Evolutionary conservation across 225 moss, liverwort and hornwort genomes (phyloP), one percentile per base, ranked within the genome.

Genomic region (Physcomitrellopsis africana): DNA sequence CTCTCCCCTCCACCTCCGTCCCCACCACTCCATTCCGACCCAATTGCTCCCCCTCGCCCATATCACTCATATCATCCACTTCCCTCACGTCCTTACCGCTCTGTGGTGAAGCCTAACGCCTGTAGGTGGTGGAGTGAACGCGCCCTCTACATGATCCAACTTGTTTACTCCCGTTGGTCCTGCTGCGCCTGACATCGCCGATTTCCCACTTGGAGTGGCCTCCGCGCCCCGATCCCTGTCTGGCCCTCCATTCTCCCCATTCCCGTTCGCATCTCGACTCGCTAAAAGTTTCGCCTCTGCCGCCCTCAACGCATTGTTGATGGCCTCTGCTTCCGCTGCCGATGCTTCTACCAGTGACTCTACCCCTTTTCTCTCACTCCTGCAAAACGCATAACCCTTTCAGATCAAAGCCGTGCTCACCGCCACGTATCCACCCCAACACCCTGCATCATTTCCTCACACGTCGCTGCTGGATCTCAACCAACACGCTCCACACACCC

Each of bases 81-180:
- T 15, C 18, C 27, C 41, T 58, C 65, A 1, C 51, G 20, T 46
- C 29, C 82, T 82, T 84, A 84, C 93, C n/a, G 90, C 94, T 81
- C 94, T 72, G 78, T 94, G 94, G 81, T 94, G 94, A 26, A 94
- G 94, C 73, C n/a, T n/a, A n/a, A n/a, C n/a, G n/a, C n/a, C n/a
- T n/a, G n/a, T n/a, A n/a, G n/a, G n/a, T n/a, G n/a, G 83, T 76
- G 82, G 83, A 65, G 86, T 74, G 55, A 68, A 79, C 10, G 71
- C 62, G 22, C 76, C 69, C 69, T 76, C 74, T 60, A 46, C 27
- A 46, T 60, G 45, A 32, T 70, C 52, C 17, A 47, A 44, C 55
- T 80, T 68, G 60, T 82, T 84, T 42, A 76, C 51, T 27, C 72
- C 80, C 58, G 80, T 70, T 41, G 74, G 67, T 71, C 73, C 77